Evolutionary conservation across 495 filamentous ascomycete genomes (phyloP), one percentile per base, ranked within the genome.

Genomic region (Daldinia vernicosa): DNA sequence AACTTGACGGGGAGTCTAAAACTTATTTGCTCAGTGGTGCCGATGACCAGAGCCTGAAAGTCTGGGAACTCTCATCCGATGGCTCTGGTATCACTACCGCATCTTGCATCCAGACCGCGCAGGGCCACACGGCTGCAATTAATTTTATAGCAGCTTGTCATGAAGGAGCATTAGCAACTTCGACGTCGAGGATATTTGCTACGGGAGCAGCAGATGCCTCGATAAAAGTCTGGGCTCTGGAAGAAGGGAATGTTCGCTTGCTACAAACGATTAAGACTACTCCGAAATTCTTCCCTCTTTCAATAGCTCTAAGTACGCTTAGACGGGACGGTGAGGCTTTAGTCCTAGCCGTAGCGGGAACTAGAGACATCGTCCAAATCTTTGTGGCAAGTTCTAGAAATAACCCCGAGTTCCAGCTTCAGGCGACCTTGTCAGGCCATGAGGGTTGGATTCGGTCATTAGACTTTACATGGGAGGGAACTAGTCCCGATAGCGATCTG

Each of bases 361-460:
- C 96, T 5, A 89, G 86, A 45, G 90, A 89, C 39, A 84, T 82
- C 15, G 86, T 98, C 30, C 92, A 97, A 53, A 82, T 98, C 2
- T 97, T 90, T 69, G 86, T 91, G 43, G 80, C 88, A 6, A 60
- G 47, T 24, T 61, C 79, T 3, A 28, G 65, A 2, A 66, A 66
- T 3, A 66, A 68, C 22, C 66, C 78, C 14, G 78, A 86, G 4
- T 97, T 97, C 74, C 81, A 85, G n/a, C 85, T 90, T 15, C 88
- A 91, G 72, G 92, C 94, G 19, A 91, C 89, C 0, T 86, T 99
- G 17, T 84, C 90, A 2, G 95, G 95, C 8, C 95, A 99, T 69
- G 96, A 98, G 81, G 93, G 93, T 55, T 99, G 95, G 95, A 88
- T 99, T 24, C 87, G 94, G 17, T 92, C 92, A 24, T 83, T 98